Base-by-base conservation (phyloP, 805 yeast species). In the Suhomyces faveliae region DNA sequence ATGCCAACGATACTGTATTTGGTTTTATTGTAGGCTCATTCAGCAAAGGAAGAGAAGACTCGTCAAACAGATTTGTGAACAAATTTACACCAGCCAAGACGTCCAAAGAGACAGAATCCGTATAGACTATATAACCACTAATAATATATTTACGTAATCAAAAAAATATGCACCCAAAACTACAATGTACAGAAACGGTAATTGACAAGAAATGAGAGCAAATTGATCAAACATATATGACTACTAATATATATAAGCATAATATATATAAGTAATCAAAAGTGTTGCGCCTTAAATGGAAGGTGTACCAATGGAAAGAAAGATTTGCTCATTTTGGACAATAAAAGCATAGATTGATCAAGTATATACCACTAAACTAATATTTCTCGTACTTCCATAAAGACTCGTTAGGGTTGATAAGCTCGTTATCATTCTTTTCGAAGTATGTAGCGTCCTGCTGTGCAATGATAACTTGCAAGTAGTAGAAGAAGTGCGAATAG, bases 331-430 rank as follows among this genome's bases (percentile, higher is more conserved):
- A n/a, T n/a, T n/a, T n/a, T n/a, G n/a, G n/a, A n/a, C n/a, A n/a
- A n/a, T n/a, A n/a, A 6, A 25, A 25, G n/a, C 29, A 25, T 27
- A 6, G 6, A 27, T 27, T 27, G 15, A 27, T 12, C 8, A 25
- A n/a, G n/a, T 27, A 27, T 15, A n/a, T n/a, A 27, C 15, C 7
- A n/a, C 30, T 27, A 27, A 38, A 2, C 33, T 58, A 63, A 48
- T 43, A 71, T 48, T 64, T 68, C 22, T 64, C 60, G 78, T 79
- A 77, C 51, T 68, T 74, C 70, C 74, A 77, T 30, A 68, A 48
- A 1, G 67, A 59, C 57, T 74, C 76, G 29, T 60, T 62, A 3
- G 81, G 80, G 58, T 78, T 77, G 48, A 78, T 62, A 21, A 73
- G 51, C 56, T 77, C 81, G 43, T 68, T 63, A 37, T 74, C 69